A percentile compares a stretch with the other conserved stretches of the same genome.
phyloP scores from a whole-genome alignment of 139 green algal genomes.

The Spirogloea muscicola region DNA sequence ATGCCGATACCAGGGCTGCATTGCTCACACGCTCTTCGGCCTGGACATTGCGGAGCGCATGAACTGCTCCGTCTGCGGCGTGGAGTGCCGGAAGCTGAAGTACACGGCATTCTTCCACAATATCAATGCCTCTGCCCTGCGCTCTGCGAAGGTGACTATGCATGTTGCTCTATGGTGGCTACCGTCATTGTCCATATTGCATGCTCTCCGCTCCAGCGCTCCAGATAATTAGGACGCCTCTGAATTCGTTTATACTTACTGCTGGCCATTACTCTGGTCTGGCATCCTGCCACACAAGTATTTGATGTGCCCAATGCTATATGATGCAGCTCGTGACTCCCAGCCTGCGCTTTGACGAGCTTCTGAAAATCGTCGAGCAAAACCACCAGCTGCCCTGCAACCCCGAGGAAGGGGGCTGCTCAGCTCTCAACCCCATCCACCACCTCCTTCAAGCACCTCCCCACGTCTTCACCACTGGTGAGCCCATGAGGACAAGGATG shows the following conservation, averaged over 20 bases:
- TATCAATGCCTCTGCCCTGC: slow-evolving; percentile 18
- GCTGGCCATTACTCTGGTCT: no score
- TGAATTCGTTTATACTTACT: no score
- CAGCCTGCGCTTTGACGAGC: background rate
- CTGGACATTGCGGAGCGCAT: slow-evolving; percentile 36
- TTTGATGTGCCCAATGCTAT: no score
- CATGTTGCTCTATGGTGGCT: background rate
- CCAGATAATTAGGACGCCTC: no score
- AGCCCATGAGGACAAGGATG: no score
- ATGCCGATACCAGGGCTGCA: background rate
- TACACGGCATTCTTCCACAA: slow-evolving; percentile 43
- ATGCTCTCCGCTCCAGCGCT: background rate
- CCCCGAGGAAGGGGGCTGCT: background rate
- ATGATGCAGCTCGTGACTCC: background rate
- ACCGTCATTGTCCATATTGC: background rate
- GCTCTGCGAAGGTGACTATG: slow-evolving; percentile 10
- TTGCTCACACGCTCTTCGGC: slow-evolving; percentile 33
- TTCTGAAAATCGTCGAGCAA: background rate
- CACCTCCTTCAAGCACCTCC: background rate
- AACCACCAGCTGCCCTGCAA: slow-evolving; percentile 4
- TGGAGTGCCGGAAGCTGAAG: slow-evolving; percentile 12
- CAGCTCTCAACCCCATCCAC: background rate
- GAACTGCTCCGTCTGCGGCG: slow-evolving; percentile 14
- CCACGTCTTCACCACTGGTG: slow-evolving; percentile 3
- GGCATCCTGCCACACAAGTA: no score